Evolutionary conservation across 2,329 filamentous ascomycete genomes (phyloP), one percentile per base, ranked within the genome.

Genomic region (Lecanosticta acicola): DNA sequence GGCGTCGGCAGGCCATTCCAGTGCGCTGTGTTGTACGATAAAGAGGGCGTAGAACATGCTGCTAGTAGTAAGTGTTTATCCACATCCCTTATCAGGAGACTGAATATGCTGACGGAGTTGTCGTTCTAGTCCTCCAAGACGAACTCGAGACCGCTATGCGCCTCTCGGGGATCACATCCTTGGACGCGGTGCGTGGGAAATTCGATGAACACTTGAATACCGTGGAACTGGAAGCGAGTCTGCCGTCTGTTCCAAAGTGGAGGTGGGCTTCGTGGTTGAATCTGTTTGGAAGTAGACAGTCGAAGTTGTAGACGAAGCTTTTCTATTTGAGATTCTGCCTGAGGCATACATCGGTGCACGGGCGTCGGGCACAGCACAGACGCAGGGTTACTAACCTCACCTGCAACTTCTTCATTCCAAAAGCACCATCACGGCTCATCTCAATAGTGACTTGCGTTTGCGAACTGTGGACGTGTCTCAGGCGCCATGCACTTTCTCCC

Each of bases 141-240:
- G 81, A 85, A 60, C 62, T 85, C 3, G 75, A 81, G 54, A 82
- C 77, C 1, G 79, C 80, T 1, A 85, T 85, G 81, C 74, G 76
- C 19, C 72, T 84, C 61, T 76, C 81, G 46, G 82, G 82, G 1
- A 71, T 84, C 26, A 83, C 78, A 1, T 73, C 77, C 50, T 64
- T 85, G 8, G 71, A 76, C 43, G 72, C 83, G 58, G 71, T 80
- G 3, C 75, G 81, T 52, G 79, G 80, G 1, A 79, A 80, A 0
- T 67, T 83, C 60, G 24, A 29, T 29, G 63, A 55, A 14, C 64
- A 59, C 40, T 46, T 84, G 18, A 81, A 83, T 49, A 70, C 66
- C 2, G 51, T 56, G n/a, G 75, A 76, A 56, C 61, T 79, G 17
- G 74, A 78, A 58, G 68, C 72, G 53, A 60, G 75, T 20, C 68